Conservation (phyloP, 1,139 yeast genomes). For the Candida sp. region DNA sequence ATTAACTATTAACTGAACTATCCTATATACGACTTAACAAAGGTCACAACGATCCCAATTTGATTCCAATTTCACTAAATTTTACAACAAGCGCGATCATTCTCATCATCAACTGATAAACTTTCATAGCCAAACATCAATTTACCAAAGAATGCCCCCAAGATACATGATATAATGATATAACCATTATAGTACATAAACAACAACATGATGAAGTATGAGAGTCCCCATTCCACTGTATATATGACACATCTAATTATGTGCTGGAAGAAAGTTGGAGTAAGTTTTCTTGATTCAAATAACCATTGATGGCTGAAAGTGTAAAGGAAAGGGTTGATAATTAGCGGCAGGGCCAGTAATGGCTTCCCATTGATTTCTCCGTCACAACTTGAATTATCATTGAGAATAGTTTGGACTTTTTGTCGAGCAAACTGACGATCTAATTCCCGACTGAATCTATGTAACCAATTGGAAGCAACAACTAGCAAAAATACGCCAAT, state of each 20-base stretch:
- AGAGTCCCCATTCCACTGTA: constrained; percentile 58
- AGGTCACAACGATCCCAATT: too few species aligned
- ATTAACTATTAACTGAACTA: too few species aligned
- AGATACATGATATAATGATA: constrained; percentile 56
- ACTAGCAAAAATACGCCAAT: constrained; percentile 61
- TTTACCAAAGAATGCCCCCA: constrained; percentile 63
- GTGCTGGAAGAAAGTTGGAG: constrained; percentile 48
- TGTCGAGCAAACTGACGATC: constrained; percentile 20
- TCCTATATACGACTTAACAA: too few species aligned
- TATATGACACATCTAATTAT: constrained; percentile 45
- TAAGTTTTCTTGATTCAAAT: constrained; percentile 11
- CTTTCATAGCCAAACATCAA: constrained; percentile 38
- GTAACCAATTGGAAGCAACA: constrained; percentile 54
- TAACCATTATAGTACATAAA: constrained; percentile 77
- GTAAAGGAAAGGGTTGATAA: constrained; percentile 20
- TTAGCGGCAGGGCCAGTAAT: neutral
- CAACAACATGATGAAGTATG: constrained; percentile 63
- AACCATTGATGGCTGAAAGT: constrained; percentile 44
- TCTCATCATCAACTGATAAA: constrained; percentile 30
- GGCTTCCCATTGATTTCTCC: neutral
- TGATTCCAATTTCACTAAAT: constrained; percentile 1
- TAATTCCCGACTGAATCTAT: constrained; percentile 54
- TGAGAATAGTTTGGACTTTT: constrained; percentile 3
- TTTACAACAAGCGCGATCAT: constrained; percentile 20
- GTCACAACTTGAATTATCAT: neutral